A percentile compares a stretch with the other conserved stretches of the same genome.
These are phyloP conservation scores for Linum lewisii DNA, from an alignment of 345 rosid species.

Conservation along the genomic window DNA sequence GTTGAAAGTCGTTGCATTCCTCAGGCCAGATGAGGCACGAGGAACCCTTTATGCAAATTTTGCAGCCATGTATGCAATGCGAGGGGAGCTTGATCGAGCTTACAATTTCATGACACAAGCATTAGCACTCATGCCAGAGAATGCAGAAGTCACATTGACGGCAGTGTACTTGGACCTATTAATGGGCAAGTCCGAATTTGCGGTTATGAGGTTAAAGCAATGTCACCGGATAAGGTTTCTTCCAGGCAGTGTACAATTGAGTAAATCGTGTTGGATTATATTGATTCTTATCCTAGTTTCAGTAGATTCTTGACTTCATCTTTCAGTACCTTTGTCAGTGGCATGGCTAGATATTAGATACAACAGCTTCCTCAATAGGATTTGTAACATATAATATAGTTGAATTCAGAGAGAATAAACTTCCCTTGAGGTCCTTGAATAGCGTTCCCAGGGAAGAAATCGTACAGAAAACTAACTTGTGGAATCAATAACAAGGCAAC, in stretches of 20 bases:
- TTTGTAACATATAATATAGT: constrained; percentile 5
- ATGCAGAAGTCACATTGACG: constrained; percentile 68
- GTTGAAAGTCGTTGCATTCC: constrained; percentile 33
- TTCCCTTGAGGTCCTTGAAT: too few species aligned
- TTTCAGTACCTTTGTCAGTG: neutral
- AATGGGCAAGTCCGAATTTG: constrained; percentile 68
- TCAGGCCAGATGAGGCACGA: constrained; percentile 82
- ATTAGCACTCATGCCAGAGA: constrained; percentile 43
- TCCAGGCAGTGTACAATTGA: constrained; percentile 18
- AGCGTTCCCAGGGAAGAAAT: too few species aligned
- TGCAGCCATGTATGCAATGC: constrained; percentile 51
- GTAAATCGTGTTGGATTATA: constrained; percentile 13
- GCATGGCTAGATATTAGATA: too few species aligned
- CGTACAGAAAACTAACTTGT: too few species aligned
- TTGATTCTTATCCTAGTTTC: too few species aligned
- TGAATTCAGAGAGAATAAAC: constrained; percentile 1
- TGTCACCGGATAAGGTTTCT: constrained; percentile 61
- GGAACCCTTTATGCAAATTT: constrained; percentile 76
- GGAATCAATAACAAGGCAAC: too few species aligned
- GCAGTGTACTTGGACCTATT: constrained; percentile 68
- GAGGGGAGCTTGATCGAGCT: constrained; percentile 71
- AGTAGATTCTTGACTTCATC: neutral
- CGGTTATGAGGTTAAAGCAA: constrained; percentile 67
- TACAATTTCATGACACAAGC: constrained; percentile 47
- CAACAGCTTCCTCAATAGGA: neutral